Evolutionary conservation across 805 yeast species (phyloP), one percentile per base, ranked within the genome.

Genomic region (Candida silvatica): DNA sequence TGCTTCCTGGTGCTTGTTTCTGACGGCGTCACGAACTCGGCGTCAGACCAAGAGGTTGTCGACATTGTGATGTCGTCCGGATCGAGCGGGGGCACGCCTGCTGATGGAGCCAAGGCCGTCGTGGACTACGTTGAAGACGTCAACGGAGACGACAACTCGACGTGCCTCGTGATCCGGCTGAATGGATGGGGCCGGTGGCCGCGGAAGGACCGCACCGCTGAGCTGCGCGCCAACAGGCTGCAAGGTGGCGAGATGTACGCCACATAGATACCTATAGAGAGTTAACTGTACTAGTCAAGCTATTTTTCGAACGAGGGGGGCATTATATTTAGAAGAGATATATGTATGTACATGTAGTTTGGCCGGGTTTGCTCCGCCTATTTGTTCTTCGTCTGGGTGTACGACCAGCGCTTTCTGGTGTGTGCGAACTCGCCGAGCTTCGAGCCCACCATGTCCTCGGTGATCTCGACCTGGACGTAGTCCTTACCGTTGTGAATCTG

Each of bases 141-240:
- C 6, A 95, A 95, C 11, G 92, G 95, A 2, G 87, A 84, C 48
- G 98, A 92, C 55, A 92, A 92, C 14, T 94, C 97, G n/a, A 86
- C 97, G 3, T 86, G 96, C 53, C 50, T 81, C 42, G 83, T 92
- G 4, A 58, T 90, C 8, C 64, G 94, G 39, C 62, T 92, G 37
- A 68, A 71, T 24, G 95, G 95, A 7, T 92, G 98, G 98, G 96
- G 95, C 5, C 71, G 76, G 37, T 92, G 98, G 97, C 90, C 92
- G 6, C 59, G 71, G 37, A 50, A 66, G 4, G 97, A 90, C 59
- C 62, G 94, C 32, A 86, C 97, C 1, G 97, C 96, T 1, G 71
- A 68, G 30, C 56, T 74, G 37, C 67, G 98, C 42, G 95, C 83
- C 54, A 79, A 79, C 39, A 69, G 83, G 45, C 50, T 60, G 49